Percentiles rank a stretch among this genome's conserved stretches.
Evolutionary conservation across 768 basidiomycete genomes (phyloP).

Genomic region (Suillus subluteus): DNA sequence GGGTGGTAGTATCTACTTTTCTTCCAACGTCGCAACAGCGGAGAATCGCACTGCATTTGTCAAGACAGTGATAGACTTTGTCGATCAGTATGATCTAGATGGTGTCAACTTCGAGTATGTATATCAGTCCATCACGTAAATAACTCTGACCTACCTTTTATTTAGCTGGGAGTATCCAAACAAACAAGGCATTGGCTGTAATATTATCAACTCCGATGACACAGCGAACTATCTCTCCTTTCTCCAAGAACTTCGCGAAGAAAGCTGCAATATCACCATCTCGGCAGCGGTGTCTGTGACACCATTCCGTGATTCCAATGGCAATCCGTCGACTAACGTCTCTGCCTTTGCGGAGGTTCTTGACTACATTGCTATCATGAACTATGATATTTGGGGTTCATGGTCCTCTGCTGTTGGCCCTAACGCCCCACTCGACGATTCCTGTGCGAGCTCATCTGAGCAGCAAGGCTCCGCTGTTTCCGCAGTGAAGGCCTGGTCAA

Average conservation of each 20-base stretch:
- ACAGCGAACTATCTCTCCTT: constrained; percentile 80
- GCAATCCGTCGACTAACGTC: constrained; percentile 62
- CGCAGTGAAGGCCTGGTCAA: constrained; percentile 73
- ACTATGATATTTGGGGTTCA: constrained; percentile 66
- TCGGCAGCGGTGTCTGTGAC: constrained; percentile 69
- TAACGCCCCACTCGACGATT: constrained; percentile 82
- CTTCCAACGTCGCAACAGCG: constrained; percentile 54
- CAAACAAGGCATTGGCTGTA: constrained; percentile 68
- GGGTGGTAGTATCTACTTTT: constrained; percentile 66
- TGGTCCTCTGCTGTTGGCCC: constrained; percentile 66
- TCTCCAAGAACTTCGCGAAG: constrained; percentile 66
- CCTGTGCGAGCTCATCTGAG: constrained; percentile 60
- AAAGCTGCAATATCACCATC: constrained; percentile 54
- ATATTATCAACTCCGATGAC: constrained; percentile 63
- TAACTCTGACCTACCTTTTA: background rate
- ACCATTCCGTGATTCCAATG: constrained; percentile 66
- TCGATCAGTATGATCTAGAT: constrained; percentile 51
- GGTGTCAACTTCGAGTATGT: constrained; percentile 72
- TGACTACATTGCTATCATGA: constrained; percentile 79
- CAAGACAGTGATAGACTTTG: constrained; percentile 53
- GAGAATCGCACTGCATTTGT: constrained; percentile 62
- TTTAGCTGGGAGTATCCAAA: constrained; percentile 87
- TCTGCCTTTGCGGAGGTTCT: constrained; percentile 67
- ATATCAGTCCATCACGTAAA: background rate
- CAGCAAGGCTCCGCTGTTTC: constrained; percentile 78